phyloP scores from a whole-genome alignment of 805 yeast genomes.

The Isabelozyma heimii region DNA sequence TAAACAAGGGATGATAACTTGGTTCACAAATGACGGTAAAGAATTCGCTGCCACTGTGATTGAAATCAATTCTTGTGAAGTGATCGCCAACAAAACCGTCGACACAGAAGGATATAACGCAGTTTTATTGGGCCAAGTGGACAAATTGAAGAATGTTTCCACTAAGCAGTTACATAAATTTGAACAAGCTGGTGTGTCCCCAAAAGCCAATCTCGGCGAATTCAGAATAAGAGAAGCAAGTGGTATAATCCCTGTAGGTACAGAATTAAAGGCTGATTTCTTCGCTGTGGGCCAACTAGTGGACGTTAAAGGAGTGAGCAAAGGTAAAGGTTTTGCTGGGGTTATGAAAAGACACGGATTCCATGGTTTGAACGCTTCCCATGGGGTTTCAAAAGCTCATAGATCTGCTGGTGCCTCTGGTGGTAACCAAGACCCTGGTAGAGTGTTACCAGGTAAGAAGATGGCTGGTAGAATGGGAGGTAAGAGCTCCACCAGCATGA shows the following conservation, averaged over 20 bases:
- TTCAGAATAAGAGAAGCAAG: conserved; percentile 69
- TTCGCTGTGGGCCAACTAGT: conserved; percentile 81
- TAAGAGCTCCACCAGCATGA: conserved; percentile 67
- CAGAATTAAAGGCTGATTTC: conserved; percentile 77
- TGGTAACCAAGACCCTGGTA: conserved; percentile 92
- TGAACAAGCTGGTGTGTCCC: conserved; percentile 76
- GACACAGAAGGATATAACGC: conserved; percentile 80
- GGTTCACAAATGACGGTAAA: conserved; percentile 68
- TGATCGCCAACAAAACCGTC: conserved; percentile 64
- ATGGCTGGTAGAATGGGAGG: conserved; percentile 99
- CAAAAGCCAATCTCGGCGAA: conserved; percentile 73
- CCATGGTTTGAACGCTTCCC: conserved; percentile 85
- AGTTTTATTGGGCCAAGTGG: conserved; percentile 83
- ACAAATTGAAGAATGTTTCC: conserved; percentile 56
- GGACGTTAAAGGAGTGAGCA: conserved; percentile 73
- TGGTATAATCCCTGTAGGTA: conserved; percentile 74
- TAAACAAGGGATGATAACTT: conserved; percentile 89
- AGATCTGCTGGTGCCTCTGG: conserved; percentile 98
- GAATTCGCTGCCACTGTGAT: conserved; percentile 82
- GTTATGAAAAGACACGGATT: conserved; percentile 96
- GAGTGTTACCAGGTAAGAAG: conserved; percentile 93
- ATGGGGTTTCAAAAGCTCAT: conserved; percentile 92
- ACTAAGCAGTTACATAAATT: conserved; percentile 67
- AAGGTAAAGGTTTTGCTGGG: conserved; percentile 97
- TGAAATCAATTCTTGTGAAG: conserved; percentile 87